A percentile compares a stretch with the other conserved stretches of the same genome.
Conservation (phyloP, 2,329 filamentous ascomycete genomes). For the Pseudopyricularia cyperi region DNA sequence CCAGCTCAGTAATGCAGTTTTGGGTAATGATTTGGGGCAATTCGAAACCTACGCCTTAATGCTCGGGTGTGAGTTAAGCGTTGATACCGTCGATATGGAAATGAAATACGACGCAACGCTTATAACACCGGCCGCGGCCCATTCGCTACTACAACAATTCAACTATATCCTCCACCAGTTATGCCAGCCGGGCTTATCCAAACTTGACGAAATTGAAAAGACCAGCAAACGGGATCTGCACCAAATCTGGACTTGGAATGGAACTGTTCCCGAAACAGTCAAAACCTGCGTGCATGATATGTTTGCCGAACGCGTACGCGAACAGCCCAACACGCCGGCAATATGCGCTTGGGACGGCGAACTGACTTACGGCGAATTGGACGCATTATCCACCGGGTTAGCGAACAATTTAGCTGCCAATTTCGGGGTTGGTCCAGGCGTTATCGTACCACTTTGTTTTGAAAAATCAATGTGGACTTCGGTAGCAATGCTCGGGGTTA, state of each 20-base stretch:
- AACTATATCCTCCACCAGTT: neutral
- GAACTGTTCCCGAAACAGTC: conserved; percentile 1
- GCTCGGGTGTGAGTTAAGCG: neutral
- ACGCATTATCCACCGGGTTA: conserved; percentile 21
- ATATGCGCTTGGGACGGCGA: conserved; percentile 16
- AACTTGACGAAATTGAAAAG: neutral
- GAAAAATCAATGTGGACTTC: conserved; percentile 11
- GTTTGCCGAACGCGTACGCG: neutral
- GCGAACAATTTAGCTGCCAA: neutral
- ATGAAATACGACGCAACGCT: neutral
- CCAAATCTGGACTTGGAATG: neutral
- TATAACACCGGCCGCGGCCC: neutral
- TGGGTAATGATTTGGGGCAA: neutral
- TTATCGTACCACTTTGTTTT: conserved; percentile 9
- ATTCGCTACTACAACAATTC: neutral
- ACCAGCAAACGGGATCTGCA: neutral
- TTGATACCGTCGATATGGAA: neutral
- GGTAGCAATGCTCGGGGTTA: conserved; percentile 10
- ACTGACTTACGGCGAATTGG: conserved; percentile 17
- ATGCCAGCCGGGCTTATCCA: neutral
- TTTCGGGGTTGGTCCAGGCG: conserved; percentile 8
- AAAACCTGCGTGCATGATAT: neutral
- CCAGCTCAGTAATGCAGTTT: neutral
- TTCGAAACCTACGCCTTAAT: neutral
- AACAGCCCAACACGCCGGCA: conserved; percentile 13